phyloP scores from a whole-genome alignment of 208 protist species.

The Crithidia acanthocephali region DNA sequence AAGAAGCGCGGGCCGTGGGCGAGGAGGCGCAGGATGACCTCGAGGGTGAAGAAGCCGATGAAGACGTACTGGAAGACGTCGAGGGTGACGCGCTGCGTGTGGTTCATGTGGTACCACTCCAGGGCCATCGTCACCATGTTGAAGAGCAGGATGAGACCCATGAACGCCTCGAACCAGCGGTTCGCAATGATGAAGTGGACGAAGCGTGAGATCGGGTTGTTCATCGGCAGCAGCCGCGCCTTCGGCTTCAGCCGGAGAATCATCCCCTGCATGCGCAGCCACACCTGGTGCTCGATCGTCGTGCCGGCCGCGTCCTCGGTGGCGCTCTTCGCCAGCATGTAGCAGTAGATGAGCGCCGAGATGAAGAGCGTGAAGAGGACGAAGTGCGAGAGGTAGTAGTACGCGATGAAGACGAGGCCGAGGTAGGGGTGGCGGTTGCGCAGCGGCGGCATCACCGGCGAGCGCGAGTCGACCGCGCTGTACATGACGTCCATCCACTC shows the following conservation, averaged over 20 bases:
- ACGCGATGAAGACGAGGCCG: conserved; percentile 90
- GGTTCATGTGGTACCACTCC: conserved; percentile 80
- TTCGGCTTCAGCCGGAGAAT: conserved; percentile 65
- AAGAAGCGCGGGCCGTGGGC: conserved; percentile 85
- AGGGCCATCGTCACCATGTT: conserved; percentile 91
- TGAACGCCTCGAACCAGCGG: conserved; percentile 67
- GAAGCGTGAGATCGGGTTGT: conserved; percentile 53
- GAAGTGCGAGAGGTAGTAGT: conserved; percentile 91
- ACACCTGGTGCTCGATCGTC: conserved; percentile 80
- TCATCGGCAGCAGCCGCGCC: conserved; percentile 60
- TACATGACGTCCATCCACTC: conserved; percentile 91
- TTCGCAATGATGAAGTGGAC: conserved; percentile 65
- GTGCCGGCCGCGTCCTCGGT: conserved; percentile 62
- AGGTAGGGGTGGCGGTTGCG: conserved; percentile 68
- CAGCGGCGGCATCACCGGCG: conserved; percentile 45
- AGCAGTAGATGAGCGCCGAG: conserved; percentile 90
- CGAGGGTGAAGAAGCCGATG: conserved; percentile 85
- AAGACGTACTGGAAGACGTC: conserved; percentile 86
- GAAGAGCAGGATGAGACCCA: conserved; percentile 66
- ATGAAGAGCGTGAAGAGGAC: conserved; percentile 92
- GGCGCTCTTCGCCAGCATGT: conserved; percentile 74
- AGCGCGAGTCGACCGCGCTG: conserved; percentile 76
- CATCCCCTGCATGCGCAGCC: conserved; percentile 82
- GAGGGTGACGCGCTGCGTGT: conserved; percentile 50
- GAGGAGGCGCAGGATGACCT: conserved; percentile 77